phyloP scores from a whole-genome alignment of 2,329 filamentous ascomycete genomes.

The Penicillium sp. region DNA sequence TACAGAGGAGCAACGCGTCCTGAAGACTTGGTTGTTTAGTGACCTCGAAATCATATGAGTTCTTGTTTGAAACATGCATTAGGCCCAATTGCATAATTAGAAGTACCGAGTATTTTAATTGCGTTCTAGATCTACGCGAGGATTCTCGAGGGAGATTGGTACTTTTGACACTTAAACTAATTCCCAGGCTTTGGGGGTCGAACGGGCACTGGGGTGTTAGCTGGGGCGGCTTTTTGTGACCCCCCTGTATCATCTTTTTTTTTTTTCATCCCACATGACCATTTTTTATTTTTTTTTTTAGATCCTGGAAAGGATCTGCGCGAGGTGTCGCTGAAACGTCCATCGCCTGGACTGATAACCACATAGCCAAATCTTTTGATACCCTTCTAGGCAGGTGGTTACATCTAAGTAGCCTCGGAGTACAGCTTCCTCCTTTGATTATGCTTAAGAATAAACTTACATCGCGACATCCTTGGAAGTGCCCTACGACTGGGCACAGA shows the following conservation, averaged over 20 bases:
- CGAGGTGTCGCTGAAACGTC: background rate
- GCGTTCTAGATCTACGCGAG: slow-evolving; percentile 6
- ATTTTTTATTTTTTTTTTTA: background rate
- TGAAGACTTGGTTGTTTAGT: background rate
- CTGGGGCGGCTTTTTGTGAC: background rate
- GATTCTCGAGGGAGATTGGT: background rate
- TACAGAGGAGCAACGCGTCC: background rate
- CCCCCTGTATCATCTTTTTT: background rate
- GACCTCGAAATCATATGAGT: no score
- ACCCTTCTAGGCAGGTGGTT: slow-evolving; percentile 5
- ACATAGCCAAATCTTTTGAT: background rate
- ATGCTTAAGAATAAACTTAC: no score
- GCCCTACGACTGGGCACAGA: background rate
- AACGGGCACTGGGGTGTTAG: background rate
- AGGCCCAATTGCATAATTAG: background rate
- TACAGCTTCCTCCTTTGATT: no score
- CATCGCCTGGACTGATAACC: background rate
- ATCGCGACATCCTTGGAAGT: no score
- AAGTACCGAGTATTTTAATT: background rate
- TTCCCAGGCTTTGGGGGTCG: background rate
- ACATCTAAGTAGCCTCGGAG: background rate
- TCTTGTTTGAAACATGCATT: background rate
- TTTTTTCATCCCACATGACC: slow-evolving; percentile 8
- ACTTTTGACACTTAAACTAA: slow-evolving; percentile 3
- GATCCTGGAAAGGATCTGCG: slow-evolving; percentile 1